These are phyloP conservation scores for Xylaria bambusicola DNA, from an alignment of 495 filamentous ascomycete genomes.

Conservation along the genomic window DNA sequence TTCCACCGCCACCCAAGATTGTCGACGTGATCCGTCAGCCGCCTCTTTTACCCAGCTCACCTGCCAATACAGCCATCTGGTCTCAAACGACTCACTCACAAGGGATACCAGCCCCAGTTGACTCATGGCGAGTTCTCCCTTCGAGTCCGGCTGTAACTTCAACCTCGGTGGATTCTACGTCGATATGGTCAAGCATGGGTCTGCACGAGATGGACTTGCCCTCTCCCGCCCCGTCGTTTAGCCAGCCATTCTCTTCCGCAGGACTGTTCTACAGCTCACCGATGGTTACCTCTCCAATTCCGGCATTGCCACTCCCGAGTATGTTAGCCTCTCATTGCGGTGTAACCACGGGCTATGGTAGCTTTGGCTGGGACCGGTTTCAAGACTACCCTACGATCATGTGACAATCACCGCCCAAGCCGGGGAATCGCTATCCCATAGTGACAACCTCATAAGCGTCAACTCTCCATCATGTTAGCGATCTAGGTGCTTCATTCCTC, in stretches of 20 bases:
- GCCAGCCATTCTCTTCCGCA: constrained; percentile 73
- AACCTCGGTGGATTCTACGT: constrained; percentile 64
- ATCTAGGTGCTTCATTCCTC: constrained; percentile 21
- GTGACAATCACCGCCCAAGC: constrained; percentile 58
- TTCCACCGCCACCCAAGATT: constrained; percentile 82
- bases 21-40: constrained; percentile 88
- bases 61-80: constrained; percentile 80
- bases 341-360: constrained; percentile 69
- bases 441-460: constrained; percentile 38
- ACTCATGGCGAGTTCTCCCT: constrained; percentile 90
- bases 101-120: constrained; percentile 67
- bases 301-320: constrained; percentile 83
- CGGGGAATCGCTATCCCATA: constrained; percentile 40
- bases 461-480: constrained; percentile 18
- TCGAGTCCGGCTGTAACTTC: constrained; percentile 79
- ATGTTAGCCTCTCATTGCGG: constrained; percentile 85
- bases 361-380: constrained; percentile 76
- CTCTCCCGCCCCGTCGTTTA: constrained; percentile 77
- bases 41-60: constrained; percentile 85
- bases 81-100: constrained; percentile 55
- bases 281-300: constrained; percentile 67
- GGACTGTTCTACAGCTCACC: constrained; percentile 63
- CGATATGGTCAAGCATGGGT: constrained; percentile 81
- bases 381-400: constrained; percentile 64
- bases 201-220: constrained; percentile 68